Base-by-base conservation (phyloP, 257 asterid genomes). In the Agastache rugosa region DNA sequence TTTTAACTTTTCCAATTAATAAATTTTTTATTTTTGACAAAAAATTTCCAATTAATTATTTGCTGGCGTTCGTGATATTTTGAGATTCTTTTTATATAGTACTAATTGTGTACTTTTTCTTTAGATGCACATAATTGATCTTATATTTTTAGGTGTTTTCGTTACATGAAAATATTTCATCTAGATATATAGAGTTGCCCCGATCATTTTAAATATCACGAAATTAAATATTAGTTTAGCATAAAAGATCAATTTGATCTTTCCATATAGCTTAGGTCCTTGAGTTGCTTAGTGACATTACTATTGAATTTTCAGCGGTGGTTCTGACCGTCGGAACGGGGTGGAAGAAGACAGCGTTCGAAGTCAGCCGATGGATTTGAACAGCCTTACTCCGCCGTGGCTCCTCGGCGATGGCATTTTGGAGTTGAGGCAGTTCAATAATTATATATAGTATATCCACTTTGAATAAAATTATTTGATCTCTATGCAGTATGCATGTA, bases 341-440 rank as follows among this genome's bases (percentile, higher is more conserved):
- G 54, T 6, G 17, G 75, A 34, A 68, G 77, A 69, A 17, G 69
- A 53, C 7, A 69, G 55, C 55, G 3, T 31, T 51, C 20, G 12
- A 19, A 25, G 44, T 29, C 69, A 27, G 8, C 35, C 50, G 8
- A 31, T 34, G 44, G 41, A 39, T 34, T 64, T 44, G 42, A 42
- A 51, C 59, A 7, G 42, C 68, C 53, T n/a, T 31, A 69, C 70
- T 44, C 83, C 83, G 67, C 67, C 80, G 65, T 79, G 83, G 83
- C 75, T 79, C 45, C 75, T 75, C 60, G 16, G 44, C 17, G 54
- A 45, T 56, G 48, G 19, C 34, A 31, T n/a, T n/a, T 35, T 62
- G 45, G 50, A 20, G 54, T 37, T 20, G 15, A 20, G 54, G 53
- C 17, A 39, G 10, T 11, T 7, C 6, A 63, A 17, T 31, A 34